Conservation (phyloP, 2,329 filamentous ascomycete genomes). For the Paecilomyces variotii region DNA sequence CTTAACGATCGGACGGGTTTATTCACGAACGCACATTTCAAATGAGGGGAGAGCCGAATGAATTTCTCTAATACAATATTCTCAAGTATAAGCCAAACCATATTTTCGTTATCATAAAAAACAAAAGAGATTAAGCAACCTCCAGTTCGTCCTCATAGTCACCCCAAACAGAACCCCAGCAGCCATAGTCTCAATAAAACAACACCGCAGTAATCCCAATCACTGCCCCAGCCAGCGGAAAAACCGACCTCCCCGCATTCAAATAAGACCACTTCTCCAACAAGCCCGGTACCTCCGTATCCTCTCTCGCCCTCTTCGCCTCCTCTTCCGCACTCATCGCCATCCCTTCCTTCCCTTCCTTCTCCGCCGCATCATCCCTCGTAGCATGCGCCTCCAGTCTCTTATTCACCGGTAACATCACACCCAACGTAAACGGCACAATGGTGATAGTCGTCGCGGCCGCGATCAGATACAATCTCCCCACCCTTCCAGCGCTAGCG, state of each 20-base stretch:
- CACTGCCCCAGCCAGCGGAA: conserved; percentile 17
- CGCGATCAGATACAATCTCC: conserved; percentile 17
- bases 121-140: no score
- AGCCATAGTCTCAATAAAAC: neutral
- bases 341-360: conserved; percentile 14
- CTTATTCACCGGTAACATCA: conserved; percentile 22
- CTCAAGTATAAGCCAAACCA: no score
- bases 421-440: conserved; percentile 23
- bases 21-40: no score
- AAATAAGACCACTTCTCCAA: conserved; percentile 14
- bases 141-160: no score
- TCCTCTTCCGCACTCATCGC: conserved; percentile 12
- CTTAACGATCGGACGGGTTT: no score
- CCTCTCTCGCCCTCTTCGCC: conserved; percentile 11
- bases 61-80: no score
- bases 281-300: conserved; percentile 10
- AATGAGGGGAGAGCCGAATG: no score
- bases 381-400: conserved; percentile 16
- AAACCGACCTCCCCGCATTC: conserved; percentile 15
- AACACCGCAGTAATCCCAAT: conserved; percentile 15
- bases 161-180: neutral
- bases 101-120: no score
- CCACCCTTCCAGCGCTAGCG: conserved; percentile 5
- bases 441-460: conserved; percentile 22
- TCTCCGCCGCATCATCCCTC: conserved; percentile 8